These are phyloP conservation scores for Zygoascus hellenicus DNA, from an alignment of 1,139 yeast species.

Conservation along the genomic window DNA sequence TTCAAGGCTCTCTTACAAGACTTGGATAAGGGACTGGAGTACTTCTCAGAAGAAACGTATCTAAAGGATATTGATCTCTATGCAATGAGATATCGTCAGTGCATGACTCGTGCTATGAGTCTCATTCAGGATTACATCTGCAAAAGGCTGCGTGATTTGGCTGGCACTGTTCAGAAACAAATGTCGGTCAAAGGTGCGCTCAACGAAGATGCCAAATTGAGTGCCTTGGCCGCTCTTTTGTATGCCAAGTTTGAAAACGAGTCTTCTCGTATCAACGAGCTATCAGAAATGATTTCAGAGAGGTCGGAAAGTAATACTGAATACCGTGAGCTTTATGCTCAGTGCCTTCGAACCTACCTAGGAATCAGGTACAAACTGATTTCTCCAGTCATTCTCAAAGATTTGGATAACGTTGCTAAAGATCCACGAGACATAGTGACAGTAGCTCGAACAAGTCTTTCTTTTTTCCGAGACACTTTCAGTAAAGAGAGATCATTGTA, in stretches of 20 bases:
- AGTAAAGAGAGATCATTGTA: constrained; percentile 59
- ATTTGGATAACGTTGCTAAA: constrained; percentile 23
- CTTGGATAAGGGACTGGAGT: constrained; percentile 54
- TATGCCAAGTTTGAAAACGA: constrained; percentile 57
- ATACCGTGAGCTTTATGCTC: constrained; percentile 60
- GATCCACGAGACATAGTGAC: constrained; percentile 26
- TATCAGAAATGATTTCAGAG: constrained; percentile 46
- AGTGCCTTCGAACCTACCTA: constrained; percentile 60
- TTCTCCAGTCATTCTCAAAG: constrained; percentile 37
- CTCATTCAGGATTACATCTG: constrained; percentile 64
- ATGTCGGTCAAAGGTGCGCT: constrained; percentile 23
- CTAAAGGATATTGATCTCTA: constrained; percentile 62
- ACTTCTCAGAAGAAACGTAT: constrained; percentile 43
- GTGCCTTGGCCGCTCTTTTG: constrained; percentile 49
- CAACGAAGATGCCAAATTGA: constrained; percentile 16
- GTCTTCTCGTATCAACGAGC: constrained; percentile 39
- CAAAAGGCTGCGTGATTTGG: constrained; percentile 46
- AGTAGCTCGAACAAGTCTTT: constrained; percentile 24
- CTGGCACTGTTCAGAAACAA: constrained; percentile 38
- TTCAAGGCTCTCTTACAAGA: constrained; percentile 50
- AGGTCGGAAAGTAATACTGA: constrained; percentile 50
- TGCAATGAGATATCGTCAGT: constrained; percentile 69
- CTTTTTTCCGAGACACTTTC: constrained; percentile 48
- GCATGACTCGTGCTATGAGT: constrained; percentile 77
- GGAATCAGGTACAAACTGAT: constrained; percentile 48